Percentiles rank a stretch among this genome's conserved stretches.
Evolutionary conservation across 2,329 filamentous ascomycete genomes (phyloP).

Genomic region (Fusarium sp.): DNA sequence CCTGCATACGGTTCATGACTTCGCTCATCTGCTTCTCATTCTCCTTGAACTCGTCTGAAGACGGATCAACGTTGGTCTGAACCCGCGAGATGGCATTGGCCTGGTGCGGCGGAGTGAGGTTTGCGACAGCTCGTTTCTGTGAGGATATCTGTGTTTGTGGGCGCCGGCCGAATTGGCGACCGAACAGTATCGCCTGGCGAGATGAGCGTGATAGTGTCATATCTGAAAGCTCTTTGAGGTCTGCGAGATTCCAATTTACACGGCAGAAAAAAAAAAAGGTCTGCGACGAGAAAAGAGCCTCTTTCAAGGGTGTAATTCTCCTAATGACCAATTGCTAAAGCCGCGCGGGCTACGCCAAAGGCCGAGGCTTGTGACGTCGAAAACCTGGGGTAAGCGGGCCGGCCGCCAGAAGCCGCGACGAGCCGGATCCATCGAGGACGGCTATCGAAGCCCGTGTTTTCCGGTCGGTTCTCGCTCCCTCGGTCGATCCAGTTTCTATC

Average conservation of each 20-base stretch:
- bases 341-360: conserved; percentile 33
- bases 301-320: conserved; percentile 28
- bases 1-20: conserved; percentile 75
- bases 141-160: conserved; percentile 48
- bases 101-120: conserved; percentile 84
- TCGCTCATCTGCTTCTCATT: conserved; percentile 84
- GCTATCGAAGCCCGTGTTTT: conserved; percentile 39
- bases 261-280: background rate
- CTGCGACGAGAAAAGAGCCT: conserved; percentile 19
- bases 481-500: conserved; percentile 25
- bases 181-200: conserved; percentile 60
- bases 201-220: conserved; percentile 65
- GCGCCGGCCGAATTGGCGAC: conserved; percentile 54
- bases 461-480: conserved; percentile 38
- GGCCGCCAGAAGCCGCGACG: conserved; percentile 44
- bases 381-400: conserved; percentile 48
- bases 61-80: conserved; percentile 80
- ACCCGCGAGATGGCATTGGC: conserved; percentile 86
- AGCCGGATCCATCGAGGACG: conserved; percentile 33
- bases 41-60: conserved; percentile 82
- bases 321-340: conserved; percentile 18
- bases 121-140: conserved; percentile 68
- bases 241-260: background rate
- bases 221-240: conserved; percentile 11
- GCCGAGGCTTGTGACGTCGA: conserved; percentile 50